Base-by-base conservation (phyloP, 2,329 filamentous ascomycete species). In the Trichothecium sympodiale region DNA sequence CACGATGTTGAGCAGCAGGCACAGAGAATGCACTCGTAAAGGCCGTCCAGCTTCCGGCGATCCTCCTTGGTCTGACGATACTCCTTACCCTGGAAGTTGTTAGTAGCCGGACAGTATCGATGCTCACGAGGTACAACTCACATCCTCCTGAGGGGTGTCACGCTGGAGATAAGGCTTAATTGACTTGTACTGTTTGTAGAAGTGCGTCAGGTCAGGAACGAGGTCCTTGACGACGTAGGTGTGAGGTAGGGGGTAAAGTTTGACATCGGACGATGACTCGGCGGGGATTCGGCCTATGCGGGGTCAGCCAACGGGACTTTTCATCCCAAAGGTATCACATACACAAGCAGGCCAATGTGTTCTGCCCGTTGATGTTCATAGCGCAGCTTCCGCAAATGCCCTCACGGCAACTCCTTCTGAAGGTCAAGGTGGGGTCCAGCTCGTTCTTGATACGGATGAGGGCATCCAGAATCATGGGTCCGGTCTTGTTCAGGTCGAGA, bases 141-240 rank as follows among this genome's bases (percentile, higher is more conserved):
- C 85, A 57, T 95, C 84, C 48, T 79, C 76, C 30, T 85, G 68
- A 37, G 84, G 81, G 18, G 85, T 91, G 45, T 88, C 81, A 55
- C 87, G 78, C 70, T 96, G 91, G 36, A 98, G 79, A 62, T 94
- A 98, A 30, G 91, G 91, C 79, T 96, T 94, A 67, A 98, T 95
- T 13, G 88, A 95, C 68, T 95, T 94, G 77, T 98, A 98, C 73
- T 98, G 91, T 76, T 96, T 96, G 78, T 98, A 98, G 70, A 98
- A 96, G 56, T 91, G 83, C 43, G 91, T 98, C 68, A 98, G 70
- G 59, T 98, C 91, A 40, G 91, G 89, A 25, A 98, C 91, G 43
- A 98, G 78, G 60, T 98, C 91, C 77, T 96, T 98, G 67, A 98
- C 88, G 50, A 98, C 85, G 65, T 95, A 98, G 62, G 88, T 95